These are phyloP conservation scores for Zizania latifolia DNA, from an alignment of 176 grass and related monocot species.

Conservation along the genomic window DNA sequence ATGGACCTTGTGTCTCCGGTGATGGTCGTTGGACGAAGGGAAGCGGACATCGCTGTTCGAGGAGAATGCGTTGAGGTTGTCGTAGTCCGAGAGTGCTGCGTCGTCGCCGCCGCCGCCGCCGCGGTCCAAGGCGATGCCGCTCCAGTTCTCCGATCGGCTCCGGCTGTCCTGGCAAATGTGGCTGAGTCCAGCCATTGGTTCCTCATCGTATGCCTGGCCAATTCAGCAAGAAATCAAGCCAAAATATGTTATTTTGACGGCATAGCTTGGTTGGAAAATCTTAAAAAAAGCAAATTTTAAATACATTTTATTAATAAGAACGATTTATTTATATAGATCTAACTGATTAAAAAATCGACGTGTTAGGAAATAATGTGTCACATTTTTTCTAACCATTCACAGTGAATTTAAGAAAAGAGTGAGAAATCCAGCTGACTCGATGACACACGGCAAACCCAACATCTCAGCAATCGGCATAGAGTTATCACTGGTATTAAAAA, in stretches of 20 bases:
- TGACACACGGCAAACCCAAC: not conserved
- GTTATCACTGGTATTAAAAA: not conserved
- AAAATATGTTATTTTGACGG: not conserved
- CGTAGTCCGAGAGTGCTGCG: slow-evolving; percentile 42
- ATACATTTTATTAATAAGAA: too few species aligned
- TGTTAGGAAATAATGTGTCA: too few species aligned
- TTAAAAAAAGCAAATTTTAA: too few species aligned
- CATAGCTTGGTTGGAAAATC: not conserved
- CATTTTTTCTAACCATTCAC: too few species aligned
- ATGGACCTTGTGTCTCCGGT: slow-evolving; percentile 51
- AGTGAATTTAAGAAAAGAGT: not conserved
- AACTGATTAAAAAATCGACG: too few species aligned
- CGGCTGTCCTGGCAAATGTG: slow-evolving; percentile 61
- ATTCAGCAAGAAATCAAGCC: not conserved
- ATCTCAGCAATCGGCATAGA: not conserved
- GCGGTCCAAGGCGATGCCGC: slow-evolving; percentile 40
- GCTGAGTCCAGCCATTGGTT: slow-evolving; percentile 31
- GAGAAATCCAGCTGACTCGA: not conserved
- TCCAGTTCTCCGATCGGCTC: slow-evolving; percentile 81
- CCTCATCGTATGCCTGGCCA: slow-evolving; percentile 62
- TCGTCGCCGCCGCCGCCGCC: slow-evolving; percentile 38
- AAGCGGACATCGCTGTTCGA: slow-evolving; percentile 59
- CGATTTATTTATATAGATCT: too few species aligned
- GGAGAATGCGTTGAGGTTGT: slow-evolving; percentile 45
- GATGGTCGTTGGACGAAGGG: slow-evolving; percentile 45